Evolutionary conservation across 1,284 basidiomycete genomes (phyloP).

Genomic region (Anthracocystis walkeri): DNA sequence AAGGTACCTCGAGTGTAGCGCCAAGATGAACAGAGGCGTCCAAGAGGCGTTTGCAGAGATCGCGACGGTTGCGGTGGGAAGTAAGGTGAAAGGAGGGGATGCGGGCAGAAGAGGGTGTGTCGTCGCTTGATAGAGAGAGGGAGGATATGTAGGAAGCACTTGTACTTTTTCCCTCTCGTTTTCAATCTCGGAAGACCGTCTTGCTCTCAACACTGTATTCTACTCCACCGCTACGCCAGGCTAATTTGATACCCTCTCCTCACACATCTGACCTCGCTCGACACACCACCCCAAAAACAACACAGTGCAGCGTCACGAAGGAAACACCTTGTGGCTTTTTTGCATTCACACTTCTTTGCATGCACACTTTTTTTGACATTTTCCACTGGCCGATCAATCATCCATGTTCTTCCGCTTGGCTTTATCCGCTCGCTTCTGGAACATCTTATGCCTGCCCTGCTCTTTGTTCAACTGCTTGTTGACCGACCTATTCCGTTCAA

Average conservation of each 20-base stretch:
- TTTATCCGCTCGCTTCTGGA: slow-evolving; percentile 60
- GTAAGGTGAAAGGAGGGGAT: not conserved
- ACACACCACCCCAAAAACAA: too few relatives aligned
- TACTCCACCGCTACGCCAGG: not conserved
- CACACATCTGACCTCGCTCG: too few relatives aligned
- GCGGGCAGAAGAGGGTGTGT: slow-evolving; percentile 3
- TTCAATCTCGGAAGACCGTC: too few relatives aligned
- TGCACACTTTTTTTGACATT: too few relatives aligned
- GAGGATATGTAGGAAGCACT: not conserved
- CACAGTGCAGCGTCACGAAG: too few relatives aligned
- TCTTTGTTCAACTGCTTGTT: slow-evolving; percentile 67
- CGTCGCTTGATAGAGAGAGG: slow-evolving; percentile 8
- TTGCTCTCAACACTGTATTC: slow-evolving; percentile 4
- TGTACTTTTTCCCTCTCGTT: not conserved
- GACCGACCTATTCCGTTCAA: slow-evolving; percentile 67
- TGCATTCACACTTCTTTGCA: not conserved
- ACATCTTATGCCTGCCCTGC: slow-evolving; percentile 58
- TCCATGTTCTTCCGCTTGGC: slow-evolving; percentile 49
- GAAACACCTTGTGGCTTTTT: too few relatives aligned
- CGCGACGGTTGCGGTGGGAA: slow-evolving; percentile 22
- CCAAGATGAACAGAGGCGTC: slow-evolving; percentile 93
- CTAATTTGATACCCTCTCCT: too few relatives aligned
- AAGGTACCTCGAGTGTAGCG: slow-evolving; percentile 80
- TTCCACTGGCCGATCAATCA: slow-evolving; percentile 12
- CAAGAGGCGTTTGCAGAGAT: slow-evolving; percentile 79